Evolutionary conservation across 805 yeast genomes (phyloP), one percentile per base, ranked within the genome.

Genomic region (Wickerhamomyces chaumierensis): DNA sequence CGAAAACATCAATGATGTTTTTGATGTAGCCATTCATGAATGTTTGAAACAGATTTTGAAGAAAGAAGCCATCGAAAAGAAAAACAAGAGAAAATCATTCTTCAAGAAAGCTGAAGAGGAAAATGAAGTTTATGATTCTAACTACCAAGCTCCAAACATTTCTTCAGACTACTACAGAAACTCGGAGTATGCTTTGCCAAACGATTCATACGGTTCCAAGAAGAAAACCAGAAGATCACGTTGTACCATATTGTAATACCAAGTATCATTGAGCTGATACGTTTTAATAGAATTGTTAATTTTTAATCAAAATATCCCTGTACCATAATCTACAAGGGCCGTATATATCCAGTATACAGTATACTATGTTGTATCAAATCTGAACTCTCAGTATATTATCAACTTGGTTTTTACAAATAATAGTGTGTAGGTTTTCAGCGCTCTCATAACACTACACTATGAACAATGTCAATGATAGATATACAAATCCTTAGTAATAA

Each of bases 1-100:
- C 66, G 66, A 69, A 41, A 83, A 85, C 40, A 73, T 88, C 9
- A 63, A 65, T 36, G 71, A 74, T 27, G 78, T 86, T 2, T 87
- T 88, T 56, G 70, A 80, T 49, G 62, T 67, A 36, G 85, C 85
- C 3, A 51, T 62, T 20, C 42, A 46, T 17, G 44, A 51, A 3
- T 58, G 56, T 2, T 41, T 61, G 37, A 40, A 37, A 11, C 25
- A 42, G 8, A 23, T 21, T 3, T 43, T 34, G 14, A 21, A 35
- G 2, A 41, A 39, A n/a, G 38, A 41, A 21, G 42, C 40, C 9
- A 36, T 38, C 28, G 36, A 41, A 37, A 41, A 39, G 39, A 41
- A 36, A 29, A 31, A 27, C 12, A 40, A 40, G 38, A 34, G 37
- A 36, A 18, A 33, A 36, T 31, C 18, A 38, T 21, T 29, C 36